A percentile compares a stretch with the other conserved stretches of the same genome.
These are phyloP conservation scores for Pascua sp. DNA, from an alignment of 1,284 basidiomycete genomes.

Conservation along the genomic window DNA sequence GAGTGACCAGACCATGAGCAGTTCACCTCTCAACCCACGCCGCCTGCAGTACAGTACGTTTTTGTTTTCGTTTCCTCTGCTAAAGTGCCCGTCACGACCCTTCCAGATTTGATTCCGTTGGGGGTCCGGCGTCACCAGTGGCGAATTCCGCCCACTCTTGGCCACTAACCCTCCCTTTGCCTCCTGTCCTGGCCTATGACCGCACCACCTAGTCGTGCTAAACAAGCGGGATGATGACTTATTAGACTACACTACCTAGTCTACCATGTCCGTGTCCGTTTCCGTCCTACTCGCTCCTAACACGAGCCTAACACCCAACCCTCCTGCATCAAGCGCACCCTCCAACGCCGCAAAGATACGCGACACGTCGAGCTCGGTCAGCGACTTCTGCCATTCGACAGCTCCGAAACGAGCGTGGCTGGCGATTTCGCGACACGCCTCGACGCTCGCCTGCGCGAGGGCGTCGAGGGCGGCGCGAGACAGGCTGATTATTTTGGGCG, in stretches of 20 bases:
- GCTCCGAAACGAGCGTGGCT: constrained; percentile 2
- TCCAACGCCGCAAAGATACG: constrained; percentile 8
- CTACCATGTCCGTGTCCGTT: neutral
- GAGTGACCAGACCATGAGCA: no score
- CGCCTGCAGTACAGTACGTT: no score
- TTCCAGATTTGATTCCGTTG: no score
- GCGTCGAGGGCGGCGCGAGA: neutral
- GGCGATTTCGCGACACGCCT: constrained; percentile 16
- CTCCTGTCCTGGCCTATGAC: neutral
- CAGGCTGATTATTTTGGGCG: constrained; percentile 7
- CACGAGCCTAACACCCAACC: constrained; percentile 8
- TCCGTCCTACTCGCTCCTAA: neutral
- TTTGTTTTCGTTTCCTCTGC: no score
- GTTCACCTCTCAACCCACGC: no score
- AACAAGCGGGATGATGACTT: no score
- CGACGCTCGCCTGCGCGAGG: constrained; percentile 9
- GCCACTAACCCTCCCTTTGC: neutral
- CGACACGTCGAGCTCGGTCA: constrained; percentile 9
- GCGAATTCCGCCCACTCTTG: neutral
- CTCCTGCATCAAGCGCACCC: constrained; percentile 8
- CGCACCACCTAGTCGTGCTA: no score
- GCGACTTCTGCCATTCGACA: constrained; percentile 3
- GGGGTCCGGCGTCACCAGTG: neutral
- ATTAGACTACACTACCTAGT: neutral
- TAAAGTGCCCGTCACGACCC: no score